Evolutionary conservation across 1,284 basidiomycete genomes (phyloP), one percentile per base, ranked within the genome.

Genomic region (Xerocomus minutiporus): DNA sequence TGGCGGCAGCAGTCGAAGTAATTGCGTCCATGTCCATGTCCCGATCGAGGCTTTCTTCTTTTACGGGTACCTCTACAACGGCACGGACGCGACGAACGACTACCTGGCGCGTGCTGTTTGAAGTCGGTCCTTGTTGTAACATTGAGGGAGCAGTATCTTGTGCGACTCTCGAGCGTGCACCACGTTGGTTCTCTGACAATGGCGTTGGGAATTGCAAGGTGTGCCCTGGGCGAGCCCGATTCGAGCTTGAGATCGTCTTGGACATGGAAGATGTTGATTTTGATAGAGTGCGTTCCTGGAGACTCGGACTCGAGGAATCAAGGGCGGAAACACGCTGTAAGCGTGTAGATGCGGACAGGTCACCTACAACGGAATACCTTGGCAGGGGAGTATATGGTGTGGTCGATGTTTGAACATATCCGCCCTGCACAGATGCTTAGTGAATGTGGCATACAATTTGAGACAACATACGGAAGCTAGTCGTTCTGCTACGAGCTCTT

Each of bases 401-500:
- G 8, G 36, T 20, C 17, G 58, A 48, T 20, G 44, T 42, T 38
- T 50, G 53, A 5, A 63, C 64, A 28, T 66, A 62, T 39, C 61
- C 65, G n/a, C 63, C 60, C 57, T 66, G 62, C 50, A 58, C 46
- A 52, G 49, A 34, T 25, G 15, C 7, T 60, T 59, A 58, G 39
- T 13, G 13, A 44, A 20, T 35, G 35, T 58, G 54, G 13, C 61
- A 61, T 9, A 54, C 52, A 46, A 25, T 62, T 62, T 26, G 55
- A 61, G 5, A 58, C 44, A 23, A 58, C 68, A 48, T 45, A 77
- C 76, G 41, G 71, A 69, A 35, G 39, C 7, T 17, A 78, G 63
- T 51, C 76, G 75, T 48, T 80, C 77, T 8, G 75, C 64, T 5
- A 81, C 65, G 9, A 84, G 71, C 52, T 84, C 81, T 44, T 84